These are phyloP conservation scores for Periconia sp. DNA, from an alignment of 2,329 filamentous ascomycete genomes.

Conservation along the genomic window DNA sequence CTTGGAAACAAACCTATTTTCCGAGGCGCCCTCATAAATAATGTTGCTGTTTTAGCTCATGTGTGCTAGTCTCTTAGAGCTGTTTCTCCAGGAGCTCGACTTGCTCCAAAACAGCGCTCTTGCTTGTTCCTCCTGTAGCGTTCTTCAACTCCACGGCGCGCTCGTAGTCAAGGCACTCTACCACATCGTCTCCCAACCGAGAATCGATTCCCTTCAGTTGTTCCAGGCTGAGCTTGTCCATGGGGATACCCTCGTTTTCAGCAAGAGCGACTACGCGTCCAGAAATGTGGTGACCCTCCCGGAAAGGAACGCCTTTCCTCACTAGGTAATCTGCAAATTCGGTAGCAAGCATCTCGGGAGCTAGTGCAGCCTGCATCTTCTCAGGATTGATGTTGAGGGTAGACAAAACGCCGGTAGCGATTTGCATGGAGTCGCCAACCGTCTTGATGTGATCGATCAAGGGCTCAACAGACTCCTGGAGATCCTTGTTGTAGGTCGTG, in stretches of 20 bases:
- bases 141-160: slow-evolving; percentile 79
- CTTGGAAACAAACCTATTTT: too few species aligned
- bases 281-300: slow-evolving; percentile 80
- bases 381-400: slow-evolving; percentile 73
- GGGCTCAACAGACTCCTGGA: slow-evolving; percentile 88
- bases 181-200: slow-evolving; percentile 74
- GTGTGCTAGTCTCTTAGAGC: slow-evolving; percentile 28
- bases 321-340: slow-evolving; percentile 71
- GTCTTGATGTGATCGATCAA: slow-evolving; percentile 86
- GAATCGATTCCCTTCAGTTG: slow-evolving; percentile 72
- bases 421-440: slow-evolving; percentile 78
- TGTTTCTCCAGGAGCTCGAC: slow-evolving; percentile 59
- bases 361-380: slow-evolving; percentile 79
- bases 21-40: too few species aligned
- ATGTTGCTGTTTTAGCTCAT: background rate
- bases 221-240: slow-evolving; percentile 71
- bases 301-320: slow-evolving; percentile 74
- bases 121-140: slow-evolving; percentile 80
- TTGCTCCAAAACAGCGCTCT: slow-evolving; percentile 69
- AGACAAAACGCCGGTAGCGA: slow-evolving; percentile 79
- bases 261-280: slow-evolving; percentile 75
- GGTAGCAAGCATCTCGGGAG: slow-evolving; percentile 82
- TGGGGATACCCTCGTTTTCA: slow-evolving; percentile 69
- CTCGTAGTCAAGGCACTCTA: slow-evolving; percentile 78
- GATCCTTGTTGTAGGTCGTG: slow-evolving; percentile 87